Conservation (phyloP, 441 rosid genomes). For the Bruguiera hainesii region DNA sequence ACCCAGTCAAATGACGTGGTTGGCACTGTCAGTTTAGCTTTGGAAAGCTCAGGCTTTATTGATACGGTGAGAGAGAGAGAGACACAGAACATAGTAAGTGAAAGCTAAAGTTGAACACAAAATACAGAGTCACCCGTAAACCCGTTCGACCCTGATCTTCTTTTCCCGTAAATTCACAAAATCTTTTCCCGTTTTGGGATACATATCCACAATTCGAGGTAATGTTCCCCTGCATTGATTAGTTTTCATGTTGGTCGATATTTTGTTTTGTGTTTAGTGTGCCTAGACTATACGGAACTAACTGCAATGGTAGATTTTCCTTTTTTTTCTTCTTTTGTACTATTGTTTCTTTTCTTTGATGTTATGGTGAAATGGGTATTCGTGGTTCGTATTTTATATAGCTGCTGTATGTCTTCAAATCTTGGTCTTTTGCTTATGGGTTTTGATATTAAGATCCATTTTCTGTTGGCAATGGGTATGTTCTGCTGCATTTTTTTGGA, state of each 20-base stretch:
- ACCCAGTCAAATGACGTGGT: constrained; percentile 1
- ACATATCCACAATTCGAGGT: constrained; percentile 27
- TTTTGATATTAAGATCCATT: constrained; percentile 17
- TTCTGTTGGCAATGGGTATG: constrained; percentile 4
- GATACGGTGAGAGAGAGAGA: too few relatives aligned
- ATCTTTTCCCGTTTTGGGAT: not conserved
- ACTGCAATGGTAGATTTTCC: constrained; percentile 5
- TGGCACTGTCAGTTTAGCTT: constrained; percentile 2
- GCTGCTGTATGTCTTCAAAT: not conserved
- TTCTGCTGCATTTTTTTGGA: not conserved
- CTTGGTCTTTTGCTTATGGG: constrained; percentile 13
- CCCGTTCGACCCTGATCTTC: too few relatives aligned
- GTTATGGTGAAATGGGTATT: too few relatives aligned
- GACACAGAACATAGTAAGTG: too few relatives aligned
- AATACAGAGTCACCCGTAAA: too few relatives aligned
- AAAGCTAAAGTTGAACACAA: too few relatives aligned
- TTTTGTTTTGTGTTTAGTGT: not conserved
- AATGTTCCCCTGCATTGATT: constrained; percentile 6
- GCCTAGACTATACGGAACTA: not conserved
- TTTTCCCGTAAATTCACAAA: not conserved
- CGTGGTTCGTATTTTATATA: not conserved
- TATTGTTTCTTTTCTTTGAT: constrained; percentile 2
- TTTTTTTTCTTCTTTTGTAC: not conserved
- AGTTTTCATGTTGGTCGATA: not conserved
- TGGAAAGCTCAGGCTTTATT: not conserved